Percentiles rank a stretch among this genome's conserved stretches.
phyloP scores from a whole-genome alignment of 768 basidiomycete genomes.

The Trametes sanguinea region DNA sequence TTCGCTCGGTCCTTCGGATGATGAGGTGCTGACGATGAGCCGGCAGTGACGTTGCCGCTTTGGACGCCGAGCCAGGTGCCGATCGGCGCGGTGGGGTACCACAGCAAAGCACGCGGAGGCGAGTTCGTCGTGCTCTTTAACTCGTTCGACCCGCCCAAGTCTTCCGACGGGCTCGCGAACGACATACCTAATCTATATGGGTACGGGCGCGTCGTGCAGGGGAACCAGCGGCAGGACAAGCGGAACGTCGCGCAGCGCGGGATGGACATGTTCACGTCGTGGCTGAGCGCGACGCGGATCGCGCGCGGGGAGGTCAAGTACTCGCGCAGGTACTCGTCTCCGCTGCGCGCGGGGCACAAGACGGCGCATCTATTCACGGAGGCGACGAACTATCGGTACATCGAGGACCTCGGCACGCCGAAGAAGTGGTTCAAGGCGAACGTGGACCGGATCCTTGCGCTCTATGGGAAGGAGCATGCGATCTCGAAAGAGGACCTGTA shows the following conservation, averaged over 20 bases:
- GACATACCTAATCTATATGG: constrained; percentile 61
- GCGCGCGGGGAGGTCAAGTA: constrained; percentile 32
- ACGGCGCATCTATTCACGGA: constrained; percentile 70
- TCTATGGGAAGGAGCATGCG: constrained; percentile 46
- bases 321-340: constrained; percentile 59
- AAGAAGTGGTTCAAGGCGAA: constrained; percentile 76
- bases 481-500: constrained; percentile 39
- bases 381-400: constrained; percentile 65
- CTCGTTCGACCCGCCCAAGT: constrained; percentile 54
- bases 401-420: constrained; percentile 61
- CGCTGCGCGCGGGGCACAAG: constrained; percentile 64
- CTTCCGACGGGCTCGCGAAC: constrained; percentile 44
- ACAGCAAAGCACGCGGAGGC: constrained; percentile 60
- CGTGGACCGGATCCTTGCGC: constrained; percentile 59
- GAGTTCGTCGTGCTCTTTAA: constrained; percentile 74
- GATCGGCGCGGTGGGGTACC: constrained; percentile 76
- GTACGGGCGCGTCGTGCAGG: constrained; percentile 57
- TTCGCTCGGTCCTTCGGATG: background rate
- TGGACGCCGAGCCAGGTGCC: constrained; percentile 67
- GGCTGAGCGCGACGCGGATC: constrained; percentile 39
- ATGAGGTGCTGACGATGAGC: too few species aligned
- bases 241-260: constrained; percentile 60
- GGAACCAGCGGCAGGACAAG: constrained; percentile 55
- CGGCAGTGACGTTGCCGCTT: constrained; percentile 48
- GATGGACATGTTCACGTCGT: constrained; percentile 54